phyloP scores from a whole-genome alignment of 805 yeast genomes.

The Isabelozyma gotoi region DNA sequence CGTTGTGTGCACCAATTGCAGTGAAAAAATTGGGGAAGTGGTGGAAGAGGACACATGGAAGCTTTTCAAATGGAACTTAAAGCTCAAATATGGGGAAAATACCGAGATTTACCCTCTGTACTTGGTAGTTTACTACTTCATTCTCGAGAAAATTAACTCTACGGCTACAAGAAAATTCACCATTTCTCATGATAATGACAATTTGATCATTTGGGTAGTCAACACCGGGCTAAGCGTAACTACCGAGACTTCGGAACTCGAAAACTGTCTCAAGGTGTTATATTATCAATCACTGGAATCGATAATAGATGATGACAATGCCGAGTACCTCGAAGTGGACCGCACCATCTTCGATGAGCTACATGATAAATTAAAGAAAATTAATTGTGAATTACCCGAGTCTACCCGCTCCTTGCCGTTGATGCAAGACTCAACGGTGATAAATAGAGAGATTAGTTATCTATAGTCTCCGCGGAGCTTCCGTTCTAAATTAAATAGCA shows the following conservation, averaged over 20 bases:
- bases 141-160: slow-evolving; percentile 42
- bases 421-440: slow-evolving; percentile 10
- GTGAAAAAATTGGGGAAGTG: slow-evolving; percentile 36
- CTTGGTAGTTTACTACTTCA: slow-evolving; percentile 33
- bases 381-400: slow-evolving; percentile 19
- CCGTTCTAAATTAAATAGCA: not conserved
- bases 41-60: slow-evolving; percentile 16
- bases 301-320: slow-evolving; percentile 11
- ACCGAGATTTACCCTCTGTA: slow-evolving; percentile 34
- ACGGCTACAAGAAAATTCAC: slow-evolving; percentile 35
- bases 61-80: slow-evolving; percentile 59
- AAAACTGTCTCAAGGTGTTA: slow-evolving; percentile 29
- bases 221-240: slow-evolving; percentile 33
- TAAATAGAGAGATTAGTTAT: slow-evolving; percentile 22
- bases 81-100: slow-evolving; percentile 18
- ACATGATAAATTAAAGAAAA: slow-evolving; percentile 9
- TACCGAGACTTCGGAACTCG: slow-evolving; percentile 10
- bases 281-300: slow-evolving; percentile 14
- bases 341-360: slow-evolving; percentile 15
- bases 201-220: slow-evolving; percentile 34
- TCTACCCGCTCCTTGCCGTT: slow-evolving; percentile 10
- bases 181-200: slow-evolving; percentile 8
- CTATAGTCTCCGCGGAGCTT: slow-evolving; percentile 4
- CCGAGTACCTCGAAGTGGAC: slow-evolving; percentile 5
- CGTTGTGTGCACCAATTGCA: slow-evolving; percentile 40